Evolutionary conservation across 2,329 filamentous ascomycete genomes (phyloP), one percentile per base, ranked within the genome.

Genomic region (Exserohilum turcica): DNA sequence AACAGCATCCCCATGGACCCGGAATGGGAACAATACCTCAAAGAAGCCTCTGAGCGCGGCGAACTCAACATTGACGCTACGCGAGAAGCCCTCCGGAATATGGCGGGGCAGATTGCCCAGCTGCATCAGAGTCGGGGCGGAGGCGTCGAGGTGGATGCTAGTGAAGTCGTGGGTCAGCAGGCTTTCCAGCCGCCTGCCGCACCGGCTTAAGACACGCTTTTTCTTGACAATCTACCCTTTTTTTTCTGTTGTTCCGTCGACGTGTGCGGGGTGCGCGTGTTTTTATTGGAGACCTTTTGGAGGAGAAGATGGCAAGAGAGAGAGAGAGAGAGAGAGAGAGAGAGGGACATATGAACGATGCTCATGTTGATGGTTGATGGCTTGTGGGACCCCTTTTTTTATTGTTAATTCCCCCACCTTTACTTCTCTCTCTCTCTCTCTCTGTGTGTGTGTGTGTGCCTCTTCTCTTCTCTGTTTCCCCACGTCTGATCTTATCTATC

Each of bases 1-100:
- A 83, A 86, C 57, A 80, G 81, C 13, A 79, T 82, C 40, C 80
- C 84, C 21, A 79, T 90, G 60, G 87, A 90, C 66, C 86, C 88
- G 57, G 86, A 87, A 63, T 90, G 86, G 86, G 87, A 90, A 71
- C 86, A 88, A 70, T 90, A 86, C 83, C 77, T 90, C 55, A 90
- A 90, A 73, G 85, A 86, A 64, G 86, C 84, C 37, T 82, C 87
- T 43, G 87, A 90, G 65, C 79, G 82, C 5, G 86, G 86, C 50
- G 72, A 74, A 44, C 64, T 73, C 33, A 70, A 71, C 48, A 68
- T 73, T 33, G 70, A 71, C 37, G 68, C 68, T 1, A 71, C 71
- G 10, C 50, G 68, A 9, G 66, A 70, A 39, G 68, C 68, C 7
- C 59, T 74, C 33, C 47, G 70, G 10, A 63, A 54, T 12, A 69